phyloP scores from a whole-genome alignment of 108 stramenopile genomes.

The Aureococcus anophagefferens region DNA sequence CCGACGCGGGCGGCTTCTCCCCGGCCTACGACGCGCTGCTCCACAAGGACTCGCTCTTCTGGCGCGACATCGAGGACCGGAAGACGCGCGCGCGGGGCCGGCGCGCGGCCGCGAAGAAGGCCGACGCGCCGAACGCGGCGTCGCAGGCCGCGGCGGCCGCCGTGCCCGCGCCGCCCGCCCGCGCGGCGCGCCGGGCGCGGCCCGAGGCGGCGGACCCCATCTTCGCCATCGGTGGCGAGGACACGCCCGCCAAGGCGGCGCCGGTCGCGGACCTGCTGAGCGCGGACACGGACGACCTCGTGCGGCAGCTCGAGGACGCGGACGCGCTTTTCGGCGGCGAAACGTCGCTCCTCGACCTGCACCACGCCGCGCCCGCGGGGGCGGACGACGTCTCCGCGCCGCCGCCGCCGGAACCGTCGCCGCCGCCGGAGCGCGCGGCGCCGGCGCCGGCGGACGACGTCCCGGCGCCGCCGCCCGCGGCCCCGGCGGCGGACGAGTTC shows the following conservation, averaged over 20 bases:
- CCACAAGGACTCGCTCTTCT: conserved; percentile 69
- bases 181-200: neutral
- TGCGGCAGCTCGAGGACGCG: neutral
- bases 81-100: conserved; percentile 41
- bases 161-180: neutral
- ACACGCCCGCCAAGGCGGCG: neutral
- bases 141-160: neutral
- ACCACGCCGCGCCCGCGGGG: neutral
- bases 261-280: neutral
- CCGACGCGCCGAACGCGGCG: neutral
- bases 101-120: neutral
- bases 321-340: neutral
- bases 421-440: neutral
- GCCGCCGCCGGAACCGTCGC: neutral
- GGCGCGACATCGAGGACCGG: conserved; percentile 65
- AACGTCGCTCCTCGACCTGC: neutral
- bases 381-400: neutral
- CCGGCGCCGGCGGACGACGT: neutral
- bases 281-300: neutral
- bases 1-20: conserved; percentile 38
- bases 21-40: conserved; percentile 66
- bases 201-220: neutral
- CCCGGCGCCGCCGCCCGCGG: neutral
- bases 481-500: neutral
- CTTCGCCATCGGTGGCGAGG: neutral